Percentiles rank a stretch among this genome's conserved stretches.
These are phyloP conservation scores for Paramyrothecium roridum DNA, from an alignment of 2,329 filamentous ascomycete genomes.

Conservation along the genomic window DNA sequence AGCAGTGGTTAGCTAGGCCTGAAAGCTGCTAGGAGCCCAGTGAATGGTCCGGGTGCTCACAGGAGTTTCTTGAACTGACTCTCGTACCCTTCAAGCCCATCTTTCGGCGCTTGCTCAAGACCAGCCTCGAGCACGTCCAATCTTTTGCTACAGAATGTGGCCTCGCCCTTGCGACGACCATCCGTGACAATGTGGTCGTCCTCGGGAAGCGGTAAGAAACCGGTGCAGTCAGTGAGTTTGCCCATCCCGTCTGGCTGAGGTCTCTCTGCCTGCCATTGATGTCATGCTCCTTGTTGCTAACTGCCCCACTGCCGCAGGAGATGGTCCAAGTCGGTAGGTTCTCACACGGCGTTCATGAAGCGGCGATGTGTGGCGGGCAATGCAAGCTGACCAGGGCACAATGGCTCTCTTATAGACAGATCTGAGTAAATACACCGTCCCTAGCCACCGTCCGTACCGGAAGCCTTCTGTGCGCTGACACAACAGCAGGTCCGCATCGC, in stretches of 20 bases:
- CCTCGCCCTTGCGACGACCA: constrained; percentile 19
- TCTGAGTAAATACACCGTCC: constrained; percentile 52
- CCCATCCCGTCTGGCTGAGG: not conserved
- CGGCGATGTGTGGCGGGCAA: constrained; percentile 8
- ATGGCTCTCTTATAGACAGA: constrained; percentile 43
- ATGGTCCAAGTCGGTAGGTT: constrained; percentile 98
- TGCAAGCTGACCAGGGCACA: constrained; percentile 20
- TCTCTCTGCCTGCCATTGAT: constrained; percentile 8
- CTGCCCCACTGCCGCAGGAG: constrained; percentile 63
- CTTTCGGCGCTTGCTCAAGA: no score
- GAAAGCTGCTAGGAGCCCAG: not conserved
- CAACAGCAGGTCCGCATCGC: constrained; percentile 68
- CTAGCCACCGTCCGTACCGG: not conserved
- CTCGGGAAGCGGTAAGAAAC: constrained; percentile 66
- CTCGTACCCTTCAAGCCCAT: no score
- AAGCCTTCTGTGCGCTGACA: constrained; percentile 20
- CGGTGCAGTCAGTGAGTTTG: constrained; percentile 63
- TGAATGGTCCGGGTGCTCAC: not conserved
- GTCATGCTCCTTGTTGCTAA: constrained; percentile 22
- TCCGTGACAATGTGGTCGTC: constrained; percentile 59
- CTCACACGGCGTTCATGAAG: constrained; percentile 2
- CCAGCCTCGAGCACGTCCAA: constrained; percentile 18
- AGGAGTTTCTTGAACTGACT: no score
- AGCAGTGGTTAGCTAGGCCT: not conserved
- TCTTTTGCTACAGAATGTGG: constrained; percentile 24